Evolutionary conservation across 164 flowering plant species (phyloP), one percentile per base, ranked within the genome.

Genomic region (Aristolochia contorta): DNA sequence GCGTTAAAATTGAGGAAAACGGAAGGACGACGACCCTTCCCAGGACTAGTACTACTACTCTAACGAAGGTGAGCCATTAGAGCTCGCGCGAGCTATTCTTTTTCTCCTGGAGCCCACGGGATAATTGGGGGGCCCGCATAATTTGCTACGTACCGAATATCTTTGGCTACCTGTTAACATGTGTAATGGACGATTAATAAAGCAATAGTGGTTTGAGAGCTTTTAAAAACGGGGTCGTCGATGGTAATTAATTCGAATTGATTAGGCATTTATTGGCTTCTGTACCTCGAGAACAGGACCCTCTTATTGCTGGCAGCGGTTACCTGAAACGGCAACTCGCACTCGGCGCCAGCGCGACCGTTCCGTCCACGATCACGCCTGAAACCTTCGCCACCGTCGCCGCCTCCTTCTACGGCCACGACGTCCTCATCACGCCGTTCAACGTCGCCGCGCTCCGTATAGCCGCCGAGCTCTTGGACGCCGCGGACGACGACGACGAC

Each of bases 391-490:
- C 79, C 3, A 56, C 69, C 6, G 73, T 85, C 0, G 79, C 79
- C 18, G 80, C 78, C 3, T 88, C 78, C 77, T 91, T 94, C 53
- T 88, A 88, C 78, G 78, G 72, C 6, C 53, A 56, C 15, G 59
- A 67, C 51, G 21, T 79, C 47, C 61, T 74, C 32, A 32, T 91
- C 49, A 84, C 90, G 51, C 94, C 92, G 50, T 80, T 72, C 56
- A 86, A 91, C 61, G 76, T 88, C 24, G 84, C 80, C 0, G 72
- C 87, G 0, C 80, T 91, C 0, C 63, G 83, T 19, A 61, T 76
- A 2, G 94, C 91, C 1, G 80, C 88, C 1, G 85, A 81, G 69
- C 33, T 85, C 54, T 80, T 88, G 10, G 86, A 80, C 13, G 85
- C 88, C 88, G 75, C 80, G 55, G 80, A 71, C 51, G 54, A 48